Evolutionary conservation across 73 alveolate species (phyloP).

Genomic region (Tetrahymena borealis): DNA sequence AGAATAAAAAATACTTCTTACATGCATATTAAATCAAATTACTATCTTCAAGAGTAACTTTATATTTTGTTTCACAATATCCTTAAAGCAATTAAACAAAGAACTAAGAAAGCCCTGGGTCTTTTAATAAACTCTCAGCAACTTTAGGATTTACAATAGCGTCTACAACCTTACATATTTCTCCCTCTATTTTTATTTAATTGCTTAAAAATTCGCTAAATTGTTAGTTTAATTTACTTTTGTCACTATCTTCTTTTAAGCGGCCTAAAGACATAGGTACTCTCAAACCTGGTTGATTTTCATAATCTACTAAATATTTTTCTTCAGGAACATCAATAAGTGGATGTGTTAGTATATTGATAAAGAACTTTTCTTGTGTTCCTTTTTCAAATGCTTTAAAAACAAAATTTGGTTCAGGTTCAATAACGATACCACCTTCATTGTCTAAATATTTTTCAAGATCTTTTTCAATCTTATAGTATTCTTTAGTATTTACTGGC

Average conservation of each 20-base stretch:
- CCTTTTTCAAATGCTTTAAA: conserved; percentile 34
- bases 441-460: conserved; percentile 30
- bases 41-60: conserved; percentile 35
- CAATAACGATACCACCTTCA: conserved; percentile 50
- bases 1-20: background rate
- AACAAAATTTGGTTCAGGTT: conserved; percentile 34
- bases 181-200: conserved; percentile 34
- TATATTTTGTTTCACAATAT: conserved; percentile 33
- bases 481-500: background rate
- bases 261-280: conserved; percentile 53
- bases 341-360: conserved; percentile 39
- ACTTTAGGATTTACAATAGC: conserved; percentile 43
- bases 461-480: conserved; percentile 8
- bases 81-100: conserved; percentile 16
- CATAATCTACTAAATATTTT: conserved; percentile 26
- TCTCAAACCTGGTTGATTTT: conserved; percentile 42
- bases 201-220: background rate
- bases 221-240: background rate
- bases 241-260: conserved; percentile 46
- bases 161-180: conserved; percentile 44
- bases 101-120: conserved; percentile 14
- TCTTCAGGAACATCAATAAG: conserved; percentile 47
- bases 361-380: conserved; percentile 45
- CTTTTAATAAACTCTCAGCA: conserved; percentile 32
- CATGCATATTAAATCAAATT: background rate